Conservation (phyloP, 2,329 filamentous ascomycete genomes). For the Ophiostoma pallidulum region DNA sequence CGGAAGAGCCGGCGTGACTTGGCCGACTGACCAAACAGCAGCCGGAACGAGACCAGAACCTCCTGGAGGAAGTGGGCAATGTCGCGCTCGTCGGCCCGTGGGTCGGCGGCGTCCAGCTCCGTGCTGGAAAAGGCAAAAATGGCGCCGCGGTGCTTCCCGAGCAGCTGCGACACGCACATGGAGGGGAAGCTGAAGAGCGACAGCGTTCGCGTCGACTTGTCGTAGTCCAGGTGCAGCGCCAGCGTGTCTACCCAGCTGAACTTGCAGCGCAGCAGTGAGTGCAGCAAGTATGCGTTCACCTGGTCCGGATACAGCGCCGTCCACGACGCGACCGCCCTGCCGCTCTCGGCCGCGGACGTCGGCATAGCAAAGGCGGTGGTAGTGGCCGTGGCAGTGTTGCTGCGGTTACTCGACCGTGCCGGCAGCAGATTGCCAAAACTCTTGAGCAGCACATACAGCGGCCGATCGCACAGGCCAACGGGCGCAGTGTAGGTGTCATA, state of each 20-base stretch:
- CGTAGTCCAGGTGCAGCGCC: constrained; percentile 20
- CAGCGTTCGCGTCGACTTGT: constrained; percentile 16
- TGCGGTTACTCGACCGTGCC: constrained; percentile 1
- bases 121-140: background rate
- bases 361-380: no score
- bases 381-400: no score
- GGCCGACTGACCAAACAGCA: constrained; percentile 1
- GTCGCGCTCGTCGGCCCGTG: background rate
- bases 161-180: constrained; percentile 17
- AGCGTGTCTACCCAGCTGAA: constrained; percentile 19
- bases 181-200: constrained; percentile 21
- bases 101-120: background rate
- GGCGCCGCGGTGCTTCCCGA: background rate
- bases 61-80: background rate
- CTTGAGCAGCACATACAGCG: constrained; percentile 15
- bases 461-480: background rate
- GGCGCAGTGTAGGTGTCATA: constrained; percentile 4
- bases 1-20: background rate
- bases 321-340: constrained; percentile 8
- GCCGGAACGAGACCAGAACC: background rate
- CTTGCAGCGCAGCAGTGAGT: constrained; percentile 14
- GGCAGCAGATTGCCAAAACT: constrained; percentile 19
- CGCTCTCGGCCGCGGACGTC: constrained; percentile 13
- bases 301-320: constrained; percentile 8
- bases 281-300: constrained; percentile 17